Conservation (phyloP, 2,329 filamentous ascomycete genomes). For the Emmonsiellopsis sp. region DNA sequence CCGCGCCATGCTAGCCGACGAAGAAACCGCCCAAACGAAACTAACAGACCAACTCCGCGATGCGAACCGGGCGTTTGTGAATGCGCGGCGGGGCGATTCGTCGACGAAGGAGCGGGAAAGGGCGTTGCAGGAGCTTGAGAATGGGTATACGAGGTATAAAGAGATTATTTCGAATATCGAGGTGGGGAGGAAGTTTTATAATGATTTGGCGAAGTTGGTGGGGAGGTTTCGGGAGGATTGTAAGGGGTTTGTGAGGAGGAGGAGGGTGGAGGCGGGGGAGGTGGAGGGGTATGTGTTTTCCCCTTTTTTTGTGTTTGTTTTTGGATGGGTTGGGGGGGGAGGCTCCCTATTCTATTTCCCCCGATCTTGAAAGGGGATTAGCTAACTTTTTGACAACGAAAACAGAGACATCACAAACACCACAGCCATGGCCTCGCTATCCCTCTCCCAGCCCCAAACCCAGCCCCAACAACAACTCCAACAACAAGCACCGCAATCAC, state of each 20-base stretch:
- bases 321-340: background rate
- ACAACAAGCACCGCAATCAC: constrained; percentile 25
- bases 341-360: background rate
- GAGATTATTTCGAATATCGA: constrained; percentile 90
- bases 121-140: constrained; percentile 79
- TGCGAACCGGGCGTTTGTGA: constrained; percentile 69
- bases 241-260: constrained; percentile 67
- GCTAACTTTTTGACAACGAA: constrained; percentile 1
- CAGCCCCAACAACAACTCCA: constrained; percentile 36
- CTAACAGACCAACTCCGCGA: constrained; percentile 61
- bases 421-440: constrained; percentile 49
- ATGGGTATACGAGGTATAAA: constrained; percentile 91
- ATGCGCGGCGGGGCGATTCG: constrained; percentile 59
- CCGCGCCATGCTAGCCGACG: constrained; percentile 59
- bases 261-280: constrained; percentile 69
- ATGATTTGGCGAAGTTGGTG: constrained; percentile 83
- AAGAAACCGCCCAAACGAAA: constrained; percentile 65
- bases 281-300: constrained; percentile 57
- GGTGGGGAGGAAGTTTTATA: constrained; percentile 90
- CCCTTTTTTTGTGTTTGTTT: background rate
- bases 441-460: constrained; percentile 35
- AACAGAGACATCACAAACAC: constrained; percentile 46
- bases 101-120: constrained; percentile 68
- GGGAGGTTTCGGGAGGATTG: constrained; percentile 75
- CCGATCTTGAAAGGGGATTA: background rate